Evolutionary conservation across 352 stramenopile genomes (phyloP).

Genomic region (Globisporangium apiculatum): DNA sequence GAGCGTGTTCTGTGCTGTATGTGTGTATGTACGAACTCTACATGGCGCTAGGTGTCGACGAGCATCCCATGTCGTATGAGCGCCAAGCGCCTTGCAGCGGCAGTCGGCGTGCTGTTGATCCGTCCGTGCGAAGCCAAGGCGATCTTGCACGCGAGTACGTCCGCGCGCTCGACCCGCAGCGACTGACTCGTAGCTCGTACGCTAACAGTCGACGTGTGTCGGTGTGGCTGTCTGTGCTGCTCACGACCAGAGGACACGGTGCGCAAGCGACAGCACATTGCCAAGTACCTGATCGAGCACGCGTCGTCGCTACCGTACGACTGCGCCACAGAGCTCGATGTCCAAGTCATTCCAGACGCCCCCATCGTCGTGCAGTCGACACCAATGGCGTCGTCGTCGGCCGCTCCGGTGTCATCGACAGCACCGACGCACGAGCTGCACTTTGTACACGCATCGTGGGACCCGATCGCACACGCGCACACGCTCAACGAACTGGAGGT

Average conservation of each 20-base stretch:
- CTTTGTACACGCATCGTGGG: not conserved
- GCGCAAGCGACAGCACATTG: constrained; percentile 29
- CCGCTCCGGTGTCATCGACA: not conserved
- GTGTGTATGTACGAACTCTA: no score
- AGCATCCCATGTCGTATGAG: constrained; percentile 34
- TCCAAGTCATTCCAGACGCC: constrained; percentile 19
- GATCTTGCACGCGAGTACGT: constrained; percentile 26
- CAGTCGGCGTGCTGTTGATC: constrained; percentile 35
- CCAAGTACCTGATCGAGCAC: constrained; percentile 44
- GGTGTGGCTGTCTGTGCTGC: no score
- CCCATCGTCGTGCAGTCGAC: not conserved
- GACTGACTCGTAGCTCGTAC: no score
- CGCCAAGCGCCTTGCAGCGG: constrained; percentile 27
- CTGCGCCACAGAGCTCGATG: constrained; percentile 25
- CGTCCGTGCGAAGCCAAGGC: constrained; percentile 25
- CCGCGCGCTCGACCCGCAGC: not conserved
- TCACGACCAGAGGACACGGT: constrained; percentile 15
- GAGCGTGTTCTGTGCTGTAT: no score
- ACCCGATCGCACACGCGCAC: no score
- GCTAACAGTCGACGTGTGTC: no score
- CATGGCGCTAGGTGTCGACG: constrained; percentile 23
- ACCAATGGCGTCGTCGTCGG: not conserved
- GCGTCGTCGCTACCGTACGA: constrained; percentile 35
- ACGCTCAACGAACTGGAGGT: no score
- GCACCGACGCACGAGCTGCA: not conserved